phyloP scores from a whole-genome alignment of 164 flowering plant species.

The Macadamia integrifolia region DNA sequence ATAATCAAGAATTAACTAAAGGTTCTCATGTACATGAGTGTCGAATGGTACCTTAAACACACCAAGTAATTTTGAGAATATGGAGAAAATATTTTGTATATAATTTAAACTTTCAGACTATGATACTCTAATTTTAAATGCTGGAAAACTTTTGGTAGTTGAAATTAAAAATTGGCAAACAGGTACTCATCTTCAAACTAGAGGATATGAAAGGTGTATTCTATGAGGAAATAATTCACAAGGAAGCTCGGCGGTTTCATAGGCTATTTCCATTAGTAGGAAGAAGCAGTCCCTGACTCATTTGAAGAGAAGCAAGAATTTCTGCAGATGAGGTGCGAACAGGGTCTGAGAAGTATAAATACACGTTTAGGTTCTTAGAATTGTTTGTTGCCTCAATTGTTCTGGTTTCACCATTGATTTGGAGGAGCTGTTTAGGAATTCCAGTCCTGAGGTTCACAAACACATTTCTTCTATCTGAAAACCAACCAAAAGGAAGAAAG shows the following conservation, averaged over 20 bases:
- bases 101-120: no score
- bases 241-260: constrained; percentile 70
- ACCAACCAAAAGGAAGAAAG: constrained; percentile 7
- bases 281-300: constrained; percentile 57
- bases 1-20: no score
- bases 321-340: constrained; percentile 71
- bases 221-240: constrained; percentile 34
- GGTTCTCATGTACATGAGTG: no score
- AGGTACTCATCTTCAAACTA: background rate
- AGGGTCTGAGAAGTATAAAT: constrained; percentile 73
- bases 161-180: no score
- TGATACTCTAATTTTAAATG: background rate
- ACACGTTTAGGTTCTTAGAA: constrained; percentile 46
- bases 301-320: constrained; percentile 44
- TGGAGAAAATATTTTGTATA: no score
- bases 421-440: constrained; percentile 65
- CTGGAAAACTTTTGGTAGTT: background rate
- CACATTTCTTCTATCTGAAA: constrained; percentile 75
- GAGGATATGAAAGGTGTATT: background rate
- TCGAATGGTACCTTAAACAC: no score
- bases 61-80: no score
- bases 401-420: constrained; percentile 54
- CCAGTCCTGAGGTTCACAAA: constrained; percentile 58
- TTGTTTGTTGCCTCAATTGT: constrained; percentile 77
- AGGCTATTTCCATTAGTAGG: constrained; percentile 40